These are phyloP conservation scores for Auriscalpium orientale DNA, from an alignment of 768 basidiomycete species.

Conservation along the genomic window DNA sequence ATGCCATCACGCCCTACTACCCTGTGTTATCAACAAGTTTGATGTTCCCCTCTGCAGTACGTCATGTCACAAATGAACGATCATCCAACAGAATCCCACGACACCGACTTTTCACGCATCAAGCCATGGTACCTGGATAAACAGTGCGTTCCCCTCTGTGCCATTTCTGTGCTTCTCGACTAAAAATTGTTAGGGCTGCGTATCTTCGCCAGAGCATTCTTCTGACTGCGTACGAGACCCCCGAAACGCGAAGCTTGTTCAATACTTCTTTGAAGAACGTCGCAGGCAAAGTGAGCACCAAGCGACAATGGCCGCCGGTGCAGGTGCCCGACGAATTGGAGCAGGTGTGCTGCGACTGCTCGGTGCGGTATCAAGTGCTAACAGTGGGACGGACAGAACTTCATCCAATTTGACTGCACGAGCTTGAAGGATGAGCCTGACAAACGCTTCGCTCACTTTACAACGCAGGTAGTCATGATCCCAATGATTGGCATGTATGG, in stretches of 20 bases:
- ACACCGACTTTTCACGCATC: slow-evolving; percentile 92
- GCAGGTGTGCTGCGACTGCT: slow-evolving; percentile 46
- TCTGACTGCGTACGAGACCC: slow-evolving; percentile 81
- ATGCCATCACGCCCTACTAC: slow-evolving; percentile 11
- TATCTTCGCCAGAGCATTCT: slow-evolving; percentile 89
- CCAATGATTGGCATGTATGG: too few relatives aligned
- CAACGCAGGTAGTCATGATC: slow-evolving; percentile 52
- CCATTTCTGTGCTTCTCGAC: neutral
- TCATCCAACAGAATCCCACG: slow-evolving; percentile 87
- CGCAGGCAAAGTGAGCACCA: slow-evolving; percentile 70
- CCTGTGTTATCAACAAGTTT: neutral
- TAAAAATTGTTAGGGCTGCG: slow-evolving; percentile 39
- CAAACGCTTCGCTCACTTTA: slow-evolving; percentile 81
- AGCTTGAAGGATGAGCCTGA: slow-evolving; percentile 77
- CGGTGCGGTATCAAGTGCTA: neutral
- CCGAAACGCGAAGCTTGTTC: slow-evolving; percentile 79
- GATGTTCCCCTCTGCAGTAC: slow-evolving; percentile 42
- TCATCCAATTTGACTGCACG: slow-evolving; percentile 64
- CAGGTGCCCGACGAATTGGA: slow-evolving; percentile 78
- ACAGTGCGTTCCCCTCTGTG: slow-evolving; percentile 50
- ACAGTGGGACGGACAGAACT: slow-evolving; percentile 39
- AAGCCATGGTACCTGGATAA: slow-evolving; percentile 98
- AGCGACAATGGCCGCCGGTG: slow-evolving; percentile 64
- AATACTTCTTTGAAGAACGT: slow-evolving; percentile 73
- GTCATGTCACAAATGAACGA: slow-evolving; percentile 80